A percentile compares a stretch with the other conserved stretches of the same genome.
phyloP scores from a whole-genome alignment of 1,139 yeast species.

The Geotrichum histeridarum region DNA sequence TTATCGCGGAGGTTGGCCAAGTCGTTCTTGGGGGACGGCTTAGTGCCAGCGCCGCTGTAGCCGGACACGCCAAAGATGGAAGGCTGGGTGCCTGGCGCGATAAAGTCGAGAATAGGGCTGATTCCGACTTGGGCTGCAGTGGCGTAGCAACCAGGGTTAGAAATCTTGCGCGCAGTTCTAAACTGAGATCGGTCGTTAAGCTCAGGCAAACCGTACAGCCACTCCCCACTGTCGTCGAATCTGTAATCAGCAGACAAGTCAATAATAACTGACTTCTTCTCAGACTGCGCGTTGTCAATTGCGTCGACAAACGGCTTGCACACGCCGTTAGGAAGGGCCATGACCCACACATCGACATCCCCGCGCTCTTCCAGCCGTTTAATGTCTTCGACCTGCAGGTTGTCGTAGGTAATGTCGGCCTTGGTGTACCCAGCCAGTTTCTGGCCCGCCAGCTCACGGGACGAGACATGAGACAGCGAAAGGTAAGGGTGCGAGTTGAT shows the following conservation, averaged over 20 bases:
- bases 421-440: slow-evolving; percentile 83
- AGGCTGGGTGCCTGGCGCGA: slow-evolving; percentile 57
- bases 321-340: slow-evolving; percentile 98
- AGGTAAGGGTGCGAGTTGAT: slow-evolving; percentile 82
- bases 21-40: slow-evolving; percentile 95
- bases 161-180: slow-evolving; percentile 71
- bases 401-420: slow-evolving; percentile 71
- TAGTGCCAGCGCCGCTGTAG: slow-evolving; percentile 98
- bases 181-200: slow-evolving; percentile 57
- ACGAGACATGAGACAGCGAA: slow-evolving; percentile 87
- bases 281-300: slow-evolving; percentile 55
- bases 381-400: slow-evolving; percentile 82
- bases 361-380: slow-evolving; percentile 66
- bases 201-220: slow-evolving; percentile 92
- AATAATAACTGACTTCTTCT: slow-evolving; percentile 65
- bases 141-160: slow-evolving; percentile 98
- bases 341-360: slow-evolving; percentile 93
- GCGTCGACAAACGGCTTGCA: slow-evolving; percentile 97
- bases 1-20: slow-evolving; percentile 66
- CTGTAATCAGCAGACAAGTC: slow-evolving; percentile 95
- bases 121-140: slow-evolving; percentile 95
- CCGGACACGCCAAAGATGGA: slow-evolving; percentile 93
- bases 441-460: slow-evolving; percentile 89
- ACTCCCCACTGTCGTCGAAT: slow-evolving; percentile 78
- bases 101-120: slow-evolving; percentile 65